Base-by-base conservation (phyloP, 163 green algal genomes). In the Volvox carteri region DNA sequence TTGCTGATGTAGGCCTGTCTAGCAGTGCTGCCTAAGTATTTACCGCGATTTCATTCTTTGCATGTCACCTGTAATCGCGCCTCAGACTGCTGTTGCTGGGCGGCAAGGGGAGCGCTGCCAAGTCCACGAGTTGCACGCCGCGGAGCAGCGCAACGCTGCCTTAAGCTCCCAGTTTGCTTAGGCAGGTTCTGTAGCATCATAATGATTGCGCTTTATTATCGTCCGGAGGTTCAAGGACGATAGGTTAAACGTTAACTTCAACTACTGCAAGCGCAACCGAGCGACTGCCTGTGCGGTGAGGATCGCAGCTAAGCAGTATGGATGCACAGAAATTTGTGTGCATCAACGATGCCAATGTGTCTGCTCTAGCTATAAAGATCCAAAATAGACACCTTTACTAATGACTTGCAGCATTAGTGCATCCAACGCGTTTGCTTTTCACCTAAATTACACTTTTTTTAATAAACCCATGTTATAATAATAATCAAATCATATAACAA, bases 31-130 rank as follows among this genome's bases (percentile, higher is more conserved):
- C n/a, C n/a, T n/a, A n/a, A n/a, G n/a, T n/a, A n/a, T n/a, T n/a
- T n/a, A n/a, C n/a, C n/a, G n/a, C n/a, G n/a, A n/a, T n/a, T n/a
- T n/a, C n/a, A n/a, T n/a, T n/a, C 4, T 65, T 65, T 4, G 16
- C 23, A 68, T 48, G 16, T 78, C 23, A 78, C 70, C 70, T 78
- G 70, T 30, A 78, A 37, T n/a, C 70, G 70, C 19, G 70, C 37
- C 39, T 54, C 39, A 18, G 39, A 54, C 70, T 58, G 39, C 39
- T 78, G 70, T 56, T 78, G 70, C 41, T 78, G 70, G 16, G 70
- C 70, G 18, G 70, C 70, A 35, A 52, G 37, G 1, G 70, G 21
- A 48, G 30, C 33, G 4, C 33, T 75, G 30, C 9, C 65, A 23
- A 48, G 65, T 48, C 65, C 65, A 12, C 65, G 30, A 48, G 30